Base-by-base conservation (phyloP, 1,284 basidiomycete genomes). In the Thecaphora frezii region DNA sequence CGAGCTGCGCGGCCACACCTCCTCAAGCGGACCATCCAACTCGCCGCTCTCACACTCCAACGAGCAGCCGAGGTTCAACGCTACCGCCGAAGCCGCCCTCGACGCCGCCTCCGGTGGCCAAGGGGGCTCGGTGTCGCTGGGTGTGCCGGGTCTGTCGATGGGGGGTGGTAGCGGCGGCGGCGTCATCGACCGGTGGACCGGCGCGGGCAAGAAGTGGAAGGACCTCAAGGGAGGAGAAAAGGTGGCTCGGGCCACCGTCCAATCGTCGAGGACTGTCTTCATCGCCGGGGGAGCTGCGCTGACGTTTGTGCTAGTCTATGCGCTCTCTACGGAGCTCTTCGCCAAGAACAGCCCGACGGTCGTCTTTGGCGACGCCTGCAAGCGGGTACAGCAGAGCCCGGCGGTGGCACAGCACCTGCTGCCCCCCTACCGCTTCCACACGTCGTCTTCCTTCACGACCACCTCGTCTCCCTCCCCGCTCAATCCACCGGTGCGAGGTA, bases 291-390 rank as follows among this genome's bases (percentile, higher is more conserved):
- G 88, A 87, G 28, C 83, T 90, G 30, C 90, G 10, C 40, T 75
- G 30, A 73, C 71, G 0, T 54, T 68, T 44, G 63, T 90, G 41
- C 86, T 87, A 10, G 82, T 93, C 44, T 91, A 93, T 69, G 88
- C 90, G 13, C 83, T 93, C 33, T 88, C 88, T 13, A 89, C 90
- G 22, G 91, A 94, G 80, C 83, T 96, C 7, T 93, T 94, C 80
- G 92, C 91, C 16, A 88, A 85, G 75, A 97, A 96, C 80, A 93
- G 91, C 26, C 90, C 92, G 1, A 91, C 90, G 1, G 90, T 93
- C 26, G 82, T 96, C 47, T 93, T 92, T 76, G 86, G 86, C 39
- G 86, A 91, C 64, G 90, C 91, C 14, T 92, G 91, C 77, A 87
- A 92, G 58, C 84, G 86, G 53, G 89, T 96, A 60, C 86, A 88